Conservation (phyloP, 495 filamentous ascomycete genomes). For the Podospora bellae-mahoneyi region DNA sequence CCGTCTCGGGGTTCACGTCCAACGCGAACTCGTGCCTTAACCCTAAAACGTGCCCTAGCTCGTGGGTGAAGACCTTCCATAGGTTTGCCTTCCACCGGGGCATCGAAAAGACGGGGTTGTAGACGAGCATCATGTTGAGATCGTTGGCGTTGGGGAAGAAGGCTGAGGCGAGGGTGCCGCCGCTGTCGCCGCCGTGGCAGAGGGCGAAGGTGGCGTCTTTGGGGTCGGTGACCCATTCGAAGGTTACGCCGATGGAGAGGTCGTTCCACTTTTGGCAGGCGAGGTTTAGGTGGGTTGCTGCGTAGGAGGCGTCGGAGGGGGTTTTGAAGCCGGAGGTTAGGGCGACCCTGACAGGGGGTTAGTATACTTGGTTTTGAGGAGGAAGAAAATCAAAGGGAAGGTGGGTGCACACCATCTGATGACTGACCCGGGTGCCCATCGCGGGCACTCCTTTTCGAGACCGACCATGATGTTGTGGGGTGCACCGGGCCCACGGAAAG, state of each 20-base stretch:
- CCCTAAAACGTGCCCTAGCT: background rate
- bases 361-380: too few relatives aligned
- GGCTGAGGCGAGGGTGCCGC: background rate
- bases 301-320: background rate
- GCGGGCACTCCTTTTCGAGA: background rate
- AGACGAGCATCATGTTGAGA: background rate
- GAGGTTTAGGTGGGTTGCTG: background rate
- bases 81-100: background rate
- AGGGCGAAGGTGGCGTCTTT: background rate
- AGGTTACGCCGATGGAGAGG: background rate
- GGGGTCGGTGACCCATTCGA: background rate
- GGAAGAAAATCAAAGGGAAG: too few relatives aligned
- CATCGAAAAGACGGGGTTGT: background rate
- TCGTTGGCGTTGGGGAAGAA: slow-evolving; percentile 4
- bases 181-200: background rate
- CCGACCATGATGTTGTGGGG: background rate
- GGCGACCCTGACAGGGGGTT: background rate
- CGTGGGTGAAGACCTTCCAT: slow-evolving; percentile 4
- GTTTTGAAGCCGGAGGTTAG: background rate
- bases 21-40: background rate
- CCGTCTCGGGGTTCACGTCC: background rate
- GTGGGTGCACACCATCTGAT: background rate
- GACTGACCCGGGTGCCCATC: background rate
- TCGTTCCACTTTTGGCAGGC: slow-evolving; percentile 1
- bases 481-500: background rate